Conservation (phyloP, 495 filamentous ascomycete genomes). For the Filosporella fistucella region DNA sequence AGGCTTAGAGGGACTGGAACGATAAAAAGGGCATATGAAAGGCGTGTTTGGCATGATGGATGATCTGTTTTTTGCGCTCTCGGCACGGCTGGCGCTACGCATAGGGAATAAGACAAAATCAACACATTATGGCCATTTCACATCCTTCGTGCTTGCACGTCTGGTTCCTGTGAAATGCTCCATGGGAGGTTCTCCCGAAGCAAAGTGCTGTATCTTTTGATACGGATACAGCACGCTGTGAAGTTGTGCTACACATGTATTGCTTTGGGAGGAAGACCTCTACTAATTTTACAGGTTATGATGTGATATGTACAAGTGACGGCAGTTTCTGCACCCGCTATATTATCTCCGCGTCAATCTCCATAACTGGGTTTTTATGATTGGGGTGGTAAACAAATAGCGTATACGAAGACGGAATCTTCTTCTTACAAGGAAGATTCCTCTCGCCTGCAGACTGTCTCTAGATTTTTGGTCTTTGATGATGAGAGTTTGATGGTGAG, state of each 20-base stretch:
- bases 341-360: constrained; percentile 71
- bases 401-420: constrained; percentile 52
- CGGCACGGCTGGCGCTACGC: constrained; percentile 22
- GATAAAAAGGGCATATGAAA: neutral
- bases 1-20: too few species aligned
- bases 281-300: constrained; percentile 19
- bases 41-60: constrained; percentile 24
- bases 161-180: constrained; percentile 51
- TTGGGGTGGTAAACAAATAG: constrained; percentile 76
- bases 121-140: constrained; percentile 59
- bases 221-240: constrained; percentile 16
- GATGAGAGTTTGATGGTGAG: constrained; percentile 73
- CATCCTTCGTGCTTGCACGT: constrained; percentile 37
- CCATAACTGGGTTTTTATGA: constrained; percentile 43
- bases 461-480: constrained; percentile 44
- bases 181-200: constrained; percentile 62
- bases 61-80: constrained; percentile 12
- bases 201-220: constrained; percentile 19
- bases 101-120: constrained; percentile 36
- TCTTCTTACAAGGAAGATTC: constrained; percentile 21
- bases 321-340: constrained; percentile 37
- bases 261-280: constrained; percentile 19
- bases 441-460: constrained; percentile 68
- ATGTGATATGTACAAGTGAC: constrained; percentile 1
- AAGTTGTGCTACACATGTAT: constrained; percentile 24